A percentile compares a stretch with the other conserved stretches of the same genome.
These are phyloP conservation scores for Pinus albicaulis DNA, from an alignment of 75 land plant species.

Conservation along the genomic window DNA sequence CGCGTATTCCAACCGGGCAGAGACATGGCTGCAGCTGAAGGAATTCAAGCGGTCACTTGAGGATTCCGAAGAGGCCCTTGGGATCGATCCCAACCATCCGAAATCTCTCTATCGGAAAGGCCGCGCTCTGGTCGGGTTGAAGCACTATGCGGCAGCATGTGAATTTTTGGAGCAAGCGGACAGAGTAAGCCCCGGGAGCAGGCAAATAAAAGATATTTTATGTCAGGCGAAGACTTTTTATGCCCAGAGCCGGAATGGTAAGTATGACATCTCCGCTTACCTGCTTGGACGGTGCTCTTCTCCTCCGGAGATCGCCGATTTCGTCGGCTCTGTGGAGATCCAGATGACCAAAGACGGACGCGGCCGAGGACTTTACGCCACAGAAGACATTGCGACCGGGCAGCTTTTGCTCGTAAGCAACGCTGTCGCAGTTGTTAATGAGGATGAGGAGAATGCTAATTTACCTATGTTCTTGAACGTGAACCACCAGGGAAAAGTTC, in stretches of 20 bases:
- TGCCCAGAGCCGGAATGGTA: neutral
- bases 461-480: neutral
- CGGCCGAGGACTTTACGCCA: constrained; percentile 27
- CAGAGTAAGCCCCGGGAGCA: neutral
- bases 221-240: too few species aligned
- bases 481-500: neutral
- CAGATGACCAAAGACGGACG: constrained; percentile 9
- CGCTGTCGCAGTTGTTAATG: constrained; percentile 18
- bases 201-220: constrained; percentile 11
- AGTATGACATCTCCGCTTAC: neutral
- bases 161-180: constrained; percentile 8
- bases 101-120: constrained; percentile 33
- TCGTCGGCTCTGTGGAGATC: constrained; percentile 23
- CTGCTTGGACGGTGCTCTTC: neutral
- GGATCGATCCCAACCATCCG: constrained; percentile 18
- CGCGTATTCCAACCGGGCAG: constrained; percentile 38
- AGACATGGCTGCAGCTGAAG: constrained; percentile 19
- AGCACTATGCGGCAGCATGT: constrained; percentile 9
- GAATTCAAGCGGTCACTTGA: constrained; percentile 8
- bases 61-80: constrained; percentile 18
- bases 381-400: constrained; percentile 19
- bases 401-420: constrained; percentile 32
- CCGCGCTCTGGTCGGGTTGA: constrained; percentile 23
- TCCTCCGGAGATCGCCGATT: constrained; percentile 3
- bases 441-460: neutral